phyloP scores from a whole-genome alignment of 2,329 filamentous ascomycete genomes.

The Venturia aucupariae region DNA sequence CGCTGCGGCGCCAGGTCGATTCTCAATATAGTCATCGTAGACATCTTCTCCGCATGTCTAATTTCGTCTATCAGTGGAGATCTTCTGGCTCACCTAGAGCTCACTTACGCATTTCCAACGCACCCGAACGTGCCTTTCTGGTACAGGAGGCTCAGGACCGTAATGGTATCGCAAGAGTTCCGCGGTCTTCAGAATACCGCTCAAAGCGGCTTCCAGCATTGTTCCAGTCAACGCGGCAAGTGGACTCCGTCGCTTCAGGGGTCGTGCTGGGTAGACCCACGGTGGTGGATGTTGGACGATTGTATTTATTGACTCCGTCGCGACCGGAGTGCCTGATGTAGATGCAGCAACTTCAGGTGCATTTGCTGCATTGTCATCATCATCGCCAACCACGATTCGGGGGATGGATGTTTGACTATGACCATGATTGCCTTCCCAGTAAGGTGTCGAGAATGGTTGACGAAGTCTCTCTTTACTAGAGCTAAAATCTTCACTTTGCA shows the following conservation, averaged over 20 bases:
- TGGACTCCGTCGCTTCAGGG: not conserved
- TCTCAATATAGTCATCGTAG: slow-evolving; percentile 32
- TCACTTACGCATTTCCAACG: slow-evolving; percentile 27
- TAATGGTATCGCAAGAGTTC: slow-evolving; percentile 15
- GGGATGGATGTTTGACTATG: not conserved
- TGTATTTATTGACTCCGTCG: not conserved
- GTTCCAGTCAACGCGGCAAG: slow-evolving; percentile 1
- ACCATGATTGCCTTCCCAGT: not conserved
- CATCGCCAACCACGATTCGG: not conserved
- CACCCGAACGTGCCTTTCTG: slow-evolving; percentile 25
- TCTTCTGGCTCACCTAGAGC: not conserved
- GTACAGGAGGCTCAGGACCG: slow-evolving; percentile 25
- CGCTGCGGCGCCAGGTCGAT: slow-evolving; percentile 28
- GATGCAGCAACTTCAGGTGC: slow-evolving; percentile 6
- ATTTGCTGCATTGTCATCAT: not conserved
- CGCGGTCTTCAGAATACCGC: not conserved
- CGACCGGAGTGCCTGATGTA: not conserved
- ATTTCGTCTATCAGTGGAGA: slow-evolving; percentile 10
- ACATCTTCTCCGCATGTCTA: slow-evolving; percentile 26
- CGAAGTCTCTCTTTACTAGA: not conserved
- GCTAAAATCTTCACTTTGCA: not conserved
- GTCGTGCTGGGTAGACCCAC: not conserved
- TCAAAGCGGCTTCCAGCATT: slow-evolving; percentile 1
- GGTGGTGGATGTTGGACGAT: not conserved
- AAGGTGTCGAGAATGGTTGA: not conserved